A percentile compares a stretch with the other conserved stretches of the same genome.
Evolutionary conservation across 257 asterid genomes (phyloP).

Genomic region (Solanum chmielewskii): DNA sequence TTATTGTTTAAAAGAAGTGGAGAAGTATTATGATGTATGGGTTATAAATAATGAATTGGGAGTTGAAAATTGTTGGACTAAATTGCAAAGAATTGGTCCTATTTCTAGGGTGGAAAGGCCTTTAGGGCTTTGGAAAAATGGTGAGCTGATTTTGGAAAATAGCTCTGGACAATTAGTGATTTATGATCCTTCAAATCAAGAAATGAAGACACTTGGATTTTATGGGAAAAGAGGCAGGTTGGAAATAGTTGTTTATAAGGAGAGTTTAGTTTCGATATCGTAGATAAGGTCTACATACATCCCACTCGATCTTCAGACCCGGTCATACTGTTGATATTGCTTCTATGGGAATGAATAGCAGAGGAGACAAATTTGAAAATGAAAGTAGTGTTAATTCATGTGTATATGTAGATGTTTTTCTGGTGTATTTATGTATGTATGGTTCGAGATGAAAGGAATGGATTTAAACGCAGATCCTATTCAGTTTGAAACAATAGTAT

Average conservation of each 20-base stretch:
- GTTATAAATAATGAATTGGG: slow-evolving; percentile 13
- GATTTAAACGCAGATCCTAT: background rate
- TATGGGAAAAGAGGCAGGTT: slow-evolving; percentile 50
- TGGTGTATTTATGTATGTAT: background rate
- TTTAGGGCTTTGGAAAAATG: slow-evolving; percentile 31
- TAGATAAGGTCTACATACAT: background rate
- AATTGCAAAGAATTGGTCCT: slow-evolving; percentile 30
- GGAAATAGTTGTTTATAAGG: slow-evolving; percentile 29
- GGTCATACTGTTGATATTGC: too few relatives aligned
- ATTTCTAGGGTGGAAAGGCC: slow-evolving; percentile 39
- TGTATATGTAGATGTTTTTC: background rate
- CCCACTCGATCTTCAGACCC: background rate
- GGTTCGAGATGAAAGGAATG: background rate
- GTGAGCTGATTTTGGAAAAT: slow-evolving; percentile 29
- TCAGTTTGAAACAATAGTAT: background rate
- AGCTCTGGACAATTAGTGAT: slow-evolving; percentile 24
- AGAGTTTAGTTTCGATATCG: slow-evolving; percentile 21
- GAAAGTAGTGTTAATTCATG: background rate
- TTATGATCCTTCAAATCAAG: slow-evolving; percentile 3
- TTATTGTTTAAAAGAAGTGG: slow-evolving; percentile 18
- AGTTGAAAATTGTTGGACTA: slow-evolving; percentile 19
- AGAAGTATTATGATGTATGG: slow-evolving; percentile 39
- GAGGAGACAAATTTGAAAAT: background rate
- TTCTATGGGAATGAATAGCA: background rate
- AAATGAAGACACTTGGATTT: slow-evolving; percentile 21